Percentiles rank a stretch among this genome's conserved stretches.
Conservation (phyloP, 805 yeast species). For the Metschnikowia gruessii region DNA sequence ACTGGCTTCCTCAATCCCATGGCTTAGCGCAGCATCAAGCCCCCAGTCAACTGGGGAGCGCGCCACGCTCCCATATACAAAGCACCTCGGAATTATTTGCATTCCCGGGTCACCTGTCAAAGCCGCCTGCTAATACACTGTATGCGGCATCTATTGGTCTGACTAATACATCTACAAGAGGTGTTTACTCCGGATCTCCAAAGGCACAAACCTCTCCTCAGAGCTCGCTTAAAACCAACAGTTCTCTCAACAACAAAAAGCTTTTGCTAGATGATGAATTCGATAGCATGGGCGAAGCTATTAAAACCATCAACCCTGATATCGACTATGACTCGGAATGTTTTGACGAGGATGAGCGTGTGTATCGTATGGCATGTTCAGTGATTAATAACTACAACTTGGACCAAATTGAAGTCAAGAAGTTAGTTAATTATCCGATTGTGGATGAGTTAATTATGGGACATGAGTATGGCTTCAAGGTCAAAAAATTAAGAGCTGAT, state of each 20-base stretch:
- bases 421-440: slow-evolving; percentile 40
- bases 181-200: slow-evolving; percentile 30
- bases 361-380: slow-evolving; percentile 30
- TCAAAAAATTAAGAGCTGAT: slow-evolving; percentile 34
- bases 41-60: slow-evolving; percentile 1
- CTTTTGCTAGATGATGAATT: slow-evolving; percentile 6
- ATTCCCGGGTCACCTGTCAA: slow-evolving; percentile 9
- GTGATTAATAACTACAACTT: slow-evolving; percentile 23
- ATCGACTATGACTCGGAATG: slow-evolving; percentile 32
- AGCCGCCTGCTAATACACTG: slow-evolving; percentile 7
- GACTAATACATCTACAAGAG: slow-evolving; percentile 33
- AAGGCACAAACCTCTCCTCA: slow-evolving; percentile 24
- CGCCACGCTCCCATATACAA: slow-evolving; percentile 15
- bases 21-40: slow-evolving; percentile 11
- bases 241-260: slow-evolving; percentile 6
- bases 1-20: slow-evolving; percentile 58
- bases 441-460: slow-evolving; percentile 41
- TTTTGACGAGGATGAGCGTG: slow-evolving; percentile 38
- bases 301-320: slow-evolving; percentile 19
- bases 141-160: slow-evolving; percentile 30
- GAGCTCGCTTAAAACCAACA: slow-evolving; percentile 10
- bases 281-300: slow-evolving; percentile 23
- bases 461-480: slow-evolving; percentile 42
- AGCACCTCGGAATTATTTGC: slow-evolving; percentile 32
- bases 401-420: slow-evolving; percentile 34